A percentile compares a stretch with the other conserved stretches of the same genome.
Conservation (phyloP, 768 basidiomycete genomes). For the Suillus subluteus region DNA sequence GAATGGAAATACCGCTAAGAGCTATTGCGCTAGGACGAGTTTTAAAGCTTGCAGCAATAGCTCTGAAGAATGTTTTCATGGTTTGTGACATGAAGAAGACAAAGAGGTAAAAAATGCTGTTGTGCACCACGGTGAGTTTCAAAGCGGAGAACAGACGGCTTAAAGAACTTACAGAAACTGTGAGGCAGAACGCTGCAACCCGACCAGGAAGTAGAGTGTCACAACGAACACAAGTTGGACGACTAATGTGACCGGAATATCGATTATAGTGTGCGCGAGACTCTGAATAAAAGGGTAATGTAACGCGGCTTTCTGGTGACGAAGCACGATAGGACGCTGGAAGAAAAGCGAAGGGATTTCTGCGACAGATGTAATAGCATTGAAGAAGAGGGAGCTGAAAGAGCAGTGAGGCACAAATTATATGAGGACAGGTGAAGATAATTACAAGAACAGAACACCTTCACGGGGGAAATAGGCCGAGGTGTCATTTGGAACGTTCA, state of each 20-base stretch:
- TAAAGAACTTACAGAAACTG: conserved; percentile 66
- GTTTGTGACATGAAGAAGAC: conserved; percentile 57
- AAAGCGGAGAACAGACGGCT: not conserved
- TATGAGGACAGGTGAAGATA: conserved; percentile 8
- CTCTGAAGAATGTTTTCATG: conserved; percentile 80
- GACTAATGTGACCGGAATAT: conserved; percentile 45
- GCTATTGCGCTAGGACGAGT: conserved; percentile 65
- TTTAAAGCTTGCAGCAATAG: conserved; percentile 60
- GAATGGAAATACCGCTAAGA: conserved; percentile 52
- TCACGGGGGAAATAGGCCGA: conserved; percentile 55
- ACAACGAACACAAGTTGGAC: conserved; percentile 39
- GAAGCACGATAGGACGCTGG: conserved; percentile 47
- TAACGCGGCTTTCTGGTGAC: conserved; percentile 50
- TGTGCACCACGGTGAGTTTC: not conserved
- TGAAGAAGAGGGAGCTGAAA: conserved; percentile 57
- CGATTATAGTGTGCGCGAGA: conserved; percentile 49
- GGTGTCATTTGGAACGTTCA: conserved; percentile 43
- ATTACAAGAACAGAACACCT: conserved; percentile 79
- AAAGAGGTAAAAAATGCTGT: conserved; percentile 64
- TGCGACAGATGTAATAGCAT: conserved; percentile 60
- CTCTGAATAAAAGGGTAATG: conserved; percentile 53
- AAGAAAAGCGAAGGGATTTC: conserved; percentile 54
- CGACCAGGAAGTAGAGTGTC: conserved; percentile 63
- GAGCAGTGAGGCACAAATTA: not conserved
- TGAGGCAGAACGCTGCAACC: conserved; percentile 52